Conservation (phyloP, 345 rosid species). For the Triadica sebifera region DNA sequence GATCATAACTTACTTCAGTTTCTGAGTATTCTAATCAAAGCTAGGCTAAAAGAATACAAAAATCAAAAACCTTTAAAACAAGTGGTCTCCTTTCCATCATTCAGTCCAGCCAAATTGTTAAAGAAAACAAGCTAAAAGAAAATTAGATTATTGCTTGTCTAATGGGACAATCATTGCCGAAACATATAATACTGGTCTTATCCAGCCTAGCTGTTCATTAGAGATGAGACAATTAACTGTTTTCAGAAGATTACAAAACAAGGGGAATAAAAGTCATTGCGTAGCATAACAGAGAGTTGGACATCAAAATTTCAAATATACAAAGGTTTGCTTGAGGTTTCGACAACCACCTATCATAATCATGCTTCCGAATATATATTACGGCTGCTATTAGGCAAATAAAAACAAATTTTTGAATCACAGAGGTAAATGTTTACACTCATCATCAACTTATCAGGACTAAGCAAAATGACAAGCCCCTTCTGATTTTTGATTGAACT, state of each 20-base stretch:
- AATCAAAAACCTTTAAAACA: no score
- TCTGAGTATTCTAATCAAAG: no score
- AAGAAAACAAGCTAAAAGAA: background rate
- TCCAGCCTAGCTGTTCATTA: constrained; percentile 1
- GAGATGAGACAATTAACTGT: background rate
- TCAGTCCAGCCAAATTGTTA: background rate
- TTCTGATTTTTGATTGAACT: background rate
- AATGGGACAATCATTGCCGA: constrained; percentile 12
- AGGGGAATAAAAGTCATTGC: background rate
- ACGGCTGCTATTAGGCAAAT: background rate
- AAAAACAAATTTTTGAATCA: background rate
- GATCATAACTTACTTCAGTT: background rate
- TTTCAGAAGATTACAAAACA: background rate
- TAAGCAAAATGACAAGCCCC: background rate
- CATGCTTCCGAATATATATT: background rate
- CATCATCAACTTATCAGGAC: background rate
- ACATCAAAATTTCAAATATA: background rate
- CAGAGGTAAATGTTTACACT: background rate
- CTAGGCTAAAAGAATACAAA: no score
- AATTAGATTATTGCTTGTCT: background rate
- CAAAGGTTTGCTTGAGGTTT: background rate
- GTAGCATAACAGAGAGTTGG: background rate
- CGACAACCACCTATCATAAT: background rate
- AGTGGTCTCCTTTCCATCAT: background rate
- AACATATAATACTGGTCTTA: background rate